Base-by-base conservation (phyloP, 2,329 filamentous ascomycete genomes). In the Neocucurbitaria cava region DNA sequence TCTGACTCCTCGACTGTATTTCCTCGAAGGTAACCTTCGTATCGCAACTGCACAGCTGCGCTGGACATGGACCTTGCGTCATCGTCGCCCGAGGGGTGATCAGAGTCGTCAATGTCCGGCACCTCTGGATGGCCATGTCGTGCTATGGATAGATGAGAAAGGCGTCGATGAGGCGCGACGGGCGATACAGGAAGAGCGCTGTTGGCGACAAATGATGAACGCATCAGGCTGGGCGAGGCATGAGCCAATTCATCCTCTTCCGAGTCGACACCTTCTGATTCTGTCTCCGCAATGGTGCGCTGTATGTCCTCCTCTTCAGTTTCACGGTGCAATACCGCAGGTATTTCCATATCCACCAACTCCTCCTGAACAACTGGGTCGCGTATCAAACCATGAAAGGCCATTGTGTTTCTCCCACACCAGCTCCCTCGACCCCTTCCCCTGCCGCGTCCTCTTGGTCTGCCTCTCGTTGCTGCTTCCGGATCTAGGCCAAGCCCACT, bases 191-290 rank as follows among this genome's bases (percentile, higher is more conserved):
- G 57, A 9, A 74, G 60, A 0, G 71, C 72, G 53, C 71, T 74
- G 38, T 68, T 71, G 18, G 66, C 62, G 30, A 75, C 47, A 33
- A 74, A 72, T 9, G 70, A 64, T 15, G 69, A 72, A 52, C 64
- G 66, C 48, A 59, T 58, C 3, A 71, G 23, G 30, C 47, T 46
- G 2, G 71, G 70, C 2, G 68, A 73, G n/a, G 57, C 20, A 5
- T 40, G 45, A 1, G 49, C 11, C 31, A n/a, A 30, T 13, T 28
- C 4, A 31, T 52, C 42, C n/a, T 46, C 45, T 11, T 52, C 54
- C 2, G 23, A 38, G 5, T 58, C 49, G 18, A 56, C 60, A 6
- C 56, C 51, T 9, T 64, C 56, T 1, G 54, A 52, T 15, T 61
- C 62, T 8, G 58, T 58, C 20, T 65, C 63, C 7, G 39, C 35